Evolutionary conservation across 805 yeast genomes (phyloP).

Genomic region (Grigorovia yakushimaensis): DNA sequence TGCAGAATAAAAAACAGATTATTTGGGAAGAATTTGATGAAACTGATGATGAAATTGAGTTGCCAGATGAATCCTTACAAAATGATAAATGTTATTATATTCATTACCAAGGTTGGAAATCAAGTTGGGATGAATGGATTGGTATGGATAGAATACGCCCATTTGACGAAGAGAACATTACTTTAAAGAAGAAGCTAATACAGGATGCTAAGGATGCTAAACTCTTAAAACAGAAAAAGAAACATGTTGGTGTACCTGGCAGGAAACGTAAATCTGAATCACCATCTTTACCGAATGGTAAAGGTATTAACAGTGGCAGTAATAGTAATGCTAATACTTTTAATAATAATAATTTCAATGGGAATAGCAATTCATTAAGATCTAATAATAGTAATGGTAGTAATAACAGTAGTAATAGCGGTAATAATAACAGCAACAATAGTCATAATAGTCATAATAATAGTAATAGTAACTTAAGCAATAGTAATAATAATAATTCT

Average conservation of each 20-base stretch:
- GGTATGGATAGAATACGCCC: slow-evolving; percentile 56
- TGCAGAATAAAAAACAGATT: slow-evolving; percentile 25
- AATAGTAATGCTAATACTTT: background rate
- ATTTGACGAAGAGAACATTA: slow-evolving; percentile 56
- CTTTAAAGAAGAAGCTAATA: slow-evolving; percentile 51
- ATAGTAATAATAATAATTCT: background rate
- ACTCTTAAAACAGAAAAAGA: slow-evolving; percentile 24
- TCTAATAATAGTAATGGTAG: background rate
- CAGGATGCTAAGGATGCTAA: slow-evolving; percentile 32
- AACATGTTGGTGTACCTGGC: background rate
- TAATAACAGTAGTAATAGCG: background rate
- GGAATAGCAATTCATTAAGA: background rate
- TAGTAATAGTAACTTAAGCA: background rate
- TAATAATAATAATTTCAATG: background rate
- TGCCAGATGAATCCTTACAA: slow-evolving; percentile 17
- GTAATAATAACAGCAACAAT: background rate
- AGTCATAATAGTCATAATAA: background rate
- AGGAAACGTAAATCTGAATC: background rate
- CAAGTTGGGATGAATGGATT: slow-evolving; percentile 97
- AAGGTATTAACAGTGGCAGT: background rate
- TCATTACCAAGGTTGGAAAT: slow-evolving; percentile 94
- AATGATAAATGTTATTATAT: slow-evolving; percentile 46
- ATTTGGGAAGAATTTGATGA: background rate
- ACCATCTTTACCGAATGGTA: background rate
- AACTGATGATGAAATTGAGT: slow-evolving; percentile 5